Base-by-base conservation (phyloP, 805 yeast species). In the Wickerhamiella cacticola region DNA sequence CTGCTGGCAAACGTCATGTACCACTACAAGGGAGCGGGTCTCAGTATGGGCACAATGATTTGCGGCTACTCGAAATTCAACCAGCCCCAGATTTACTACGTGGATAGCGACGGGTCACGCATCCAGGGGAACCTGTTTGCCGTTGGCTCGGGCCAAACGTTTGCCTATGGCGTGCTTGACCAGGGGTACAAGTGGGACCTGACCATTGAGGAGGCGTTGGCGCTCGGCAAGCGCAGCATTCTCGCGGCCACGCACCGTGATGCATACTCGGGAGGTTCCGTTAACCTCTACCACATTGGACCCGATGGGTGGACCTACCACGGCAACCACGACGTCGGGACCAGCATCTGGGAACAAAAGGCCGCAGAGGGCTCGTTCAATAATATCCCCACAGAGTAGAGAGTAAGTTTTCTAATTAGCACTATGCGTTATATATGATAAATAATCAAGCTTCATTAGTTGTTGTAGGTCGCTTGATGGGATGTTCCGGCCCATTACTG, bases 141-240 rank as follows among this genome's bases (percentile, higher is more conserved):
- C 71, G 98, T 92, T 26, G 98, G 98, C 41, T 89, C 97, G 1
- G 98, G 98, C 67, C 98, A 92, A 70, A 92, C 98, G 1, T 92
- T 92, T 68, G 98, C 98, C 8, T 92, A 92, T 62, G 98, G 98
- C 73, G 98, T 92, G 19, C 72, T 92, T 55, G 98, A 92, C 64
- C 78, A 95, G 28, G 88, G 84, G 58, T 84, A 86, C 68, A 76
- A 74, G 58, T 87, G 96, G 95, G 96, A 92, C 61, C 68, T 92
- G 53, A 64, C 85, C 1, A 89, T 84, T 3, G 97, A 92, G 53
- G 97, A 92, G 54, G 97, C 97, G 3, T 73, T 92, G 53, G 83
- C 83, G 59, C 73, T 92, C 55, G 98, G 98, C 56, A 88, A 88
- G 68, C 79, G 98, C 67, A 81, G 95, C 41, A 92, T 92, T 59